These are phyloP conservation scores for Cinnamomum micranthum DNA, from an alignment of 164 flowering plant species.

Conservation along the genomic window DNA sequence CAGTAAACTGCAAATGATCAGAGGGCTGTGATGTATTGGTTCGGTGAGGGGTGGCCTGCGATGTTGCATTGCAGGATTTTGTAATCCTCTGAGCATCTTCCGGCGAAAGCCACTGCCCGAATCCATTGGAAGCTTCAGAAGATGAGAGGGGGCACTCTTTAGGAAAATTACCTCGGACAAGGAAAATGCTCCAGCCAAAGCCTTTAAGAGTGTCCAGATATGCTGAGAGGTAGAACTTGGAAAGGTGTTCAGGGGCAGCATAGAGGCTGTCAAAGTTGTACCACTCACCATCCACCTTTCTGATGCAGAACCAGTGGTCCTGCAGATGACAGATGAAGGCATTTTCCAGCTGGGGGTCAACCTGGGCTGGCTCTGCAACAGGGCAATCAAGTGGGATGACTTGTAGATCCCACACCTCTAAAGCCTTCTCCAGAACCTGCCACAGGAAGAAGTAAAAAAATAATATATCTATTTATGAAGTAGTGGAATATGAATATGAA, in stretches of 20 bases:
- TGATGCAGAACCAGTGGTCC: constrained; percentile 94
- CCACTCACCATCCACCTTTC: constrained; percentile 96
- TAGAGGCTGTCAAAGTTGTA: constrained; percentile 89
- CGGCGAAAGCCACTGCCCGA: constrained; percentile 88
- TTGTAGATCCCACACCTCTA: constrained; percentile 95
- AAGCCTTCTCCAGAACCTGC: constrained; percentile 87
- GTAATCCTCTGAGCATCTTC: constrained; percentile 86
- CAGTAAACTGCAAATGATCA: constrained; percentile 11
- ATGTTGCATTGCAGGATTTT: constrained; percentile 50
- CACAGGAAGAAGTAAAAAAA: neutral
- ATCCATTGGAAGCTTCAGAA: constrained; percentile 71
- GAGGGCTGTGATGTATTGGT: constrained; percentile 15
- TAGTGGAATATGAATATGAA: too few relatives aligned
- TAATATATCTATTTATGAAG: neutral
- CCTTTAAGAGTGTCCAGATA: constrained; percentile 77
- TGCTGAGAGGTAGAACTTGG: constrained; percentile 96
- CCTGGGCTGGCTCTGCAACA: constrained; percentile 78
- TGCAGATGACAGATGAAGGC: constrained; percentile 94
- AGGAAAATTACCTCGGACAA: constrained; percentile 88
- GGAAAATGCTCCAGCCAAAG: constrained; percentile 92
- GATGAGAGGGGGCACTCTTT: constrained; percentile 73
- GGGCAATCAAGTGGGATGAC: constrained; percentile 83
- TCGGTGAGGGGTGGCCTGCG: constrained; percentile 15
- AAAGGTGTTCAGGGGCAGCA: constrained; percentile 91
- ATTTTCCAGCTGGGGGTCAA: constrained; percentile 80